A percentile compares a stretch with the other conserved stretches of the same genome.
Conservation (phyloP, 1,284 basidiomycete species). For the Pseudozyma sp. region DNA sequence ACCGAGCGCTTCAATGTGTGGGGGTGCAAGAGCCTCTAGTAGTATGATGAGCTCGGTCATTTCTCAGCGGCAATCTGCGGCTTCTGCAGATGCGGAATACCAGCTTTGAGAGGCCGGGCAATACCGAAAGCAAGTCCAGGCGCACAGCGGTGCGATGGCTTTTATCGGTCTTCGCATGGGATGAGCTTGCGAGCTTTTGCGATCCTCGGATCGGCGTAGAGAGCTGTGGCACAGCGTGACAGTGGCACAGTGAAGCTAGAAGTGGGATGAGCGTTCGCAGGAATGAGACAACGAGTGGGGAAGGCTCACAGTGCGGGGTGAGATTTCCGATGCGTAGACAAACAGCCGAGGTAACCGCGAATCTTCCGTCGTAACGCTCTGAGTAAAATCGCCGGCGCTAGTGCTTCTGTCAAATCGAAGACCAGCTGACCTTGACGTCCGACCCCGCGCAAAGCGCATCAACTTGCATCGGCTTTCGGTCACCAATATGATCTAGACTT, state of each 20-base stretch:
- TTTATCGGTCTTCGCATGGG: conserved; percentile 21
- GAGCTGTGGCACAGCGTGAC: background rate
- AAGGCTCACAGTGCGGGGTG: background rate
- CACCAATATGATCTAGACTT: too few species aligned
- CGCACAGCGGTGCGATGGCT: background rate
- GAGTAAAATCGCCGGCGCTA: too few species aligned
- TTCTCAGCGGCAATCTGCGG: background rate
- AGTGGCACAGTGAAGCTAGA: background rate
- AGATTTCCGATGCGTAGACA: conserved; percentile 38
- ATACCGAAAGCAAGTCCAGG: background rate
- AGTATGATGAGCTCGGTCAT: background rate
- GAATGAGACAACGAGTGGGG: background rate
- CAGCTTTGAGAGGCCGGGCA: background rate
- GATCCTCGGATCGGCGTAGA: conserved; percentile 4
- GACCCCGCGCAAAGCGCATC: too few species aligned
- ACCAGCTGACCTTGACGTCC: too few species aligned
- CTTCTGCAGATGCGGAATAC: background rate
- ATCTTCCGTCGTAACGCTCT: conserved; percentile 6
- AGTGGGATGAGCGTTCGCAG: conserved; percentile 1
- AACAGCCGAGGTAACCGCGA: conserved; percentile 26
- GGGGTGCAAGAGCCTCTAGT: background rate
- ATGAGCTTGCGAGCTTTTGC: background rate
- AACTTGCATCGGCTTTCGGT: too few species aligned
- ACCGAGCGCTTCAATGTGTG: conserved; percentile 4
- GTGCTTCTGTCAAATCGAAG: too few species aligned